Conservation (phyloP, 2,329 filamentous ascomycete species). For the Neophaeococcomyces mojaviensis region DNA sequence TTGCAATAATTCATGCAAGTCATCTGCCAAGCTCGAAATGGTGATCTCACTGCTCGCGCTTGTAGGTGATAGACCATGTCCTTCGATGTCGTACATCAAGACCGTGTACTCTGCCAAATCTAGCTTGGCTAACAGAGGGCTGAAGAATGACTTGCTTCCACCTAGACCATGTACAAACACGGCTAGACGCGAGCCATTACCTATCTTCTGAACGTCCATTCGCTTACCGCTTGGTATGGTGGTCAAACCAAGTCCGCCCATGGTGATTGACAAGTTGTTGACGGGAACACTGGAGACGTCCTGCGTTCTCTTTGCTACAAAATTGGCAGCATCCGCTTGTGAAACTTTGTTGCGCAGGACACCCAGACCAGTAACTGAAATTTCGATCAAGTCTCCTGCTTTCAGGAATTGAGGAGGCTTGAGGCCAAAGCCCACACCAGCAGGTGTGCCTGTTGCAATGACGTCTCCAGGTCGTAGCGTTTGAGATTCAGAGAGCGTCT, state of each 20-base stretch:
- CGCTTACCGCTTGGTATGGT: slow-evolving; percentile 34
- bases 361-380: slow-evolving; percentile 34
- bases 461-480: slow-evolving; percentile 47
- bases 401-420: slow-evolving; percentile 33
- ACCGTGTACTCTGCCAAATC: slow-evolving; percentile 25
- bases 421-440: slow-evolving; percentile 38
- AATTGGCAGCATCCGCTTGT: slow-evolving; percentile 20
- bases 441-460: slow-evolving; percentile 41
- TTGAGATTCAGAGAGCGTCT: slow-evolving; percentile 42
- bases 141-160: slow-evolving; percentile 39
- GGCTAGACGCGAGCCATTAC: slow-evolving; percentile 25
- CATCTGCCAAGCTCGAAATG: slow-evolving; percentile 38
- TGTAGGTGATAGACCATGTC: slow-evolving; percentile 49
- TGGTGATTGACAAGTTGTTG: slow-evolving; percentile 25
- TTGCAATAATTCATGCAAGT: slow-evolving; percentile 37
- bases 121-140: slow-evolving; percentile 36
- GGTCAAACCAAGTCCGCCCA: slow-evolving; percentile 26
- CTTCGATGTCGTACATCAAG: slow-evolving; percentile 49
- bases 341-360: slow-evolving; percentile 38
- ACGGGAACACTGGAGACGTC: slow-evolving; percentile 24
- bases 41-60: slow-evolving; percentile 36
- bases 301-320: slow-evolving; percentile 22
- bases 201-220: slow-evolving; percentile 33
- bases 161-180: slow-evolving; percentile 53
- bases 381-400: slow-evolving; percentile 35